Evolutionary conservation across 2,329 filamentous ascomycete species (phyloP).

Genomic region (Davidsoniella virescens): DNA sequence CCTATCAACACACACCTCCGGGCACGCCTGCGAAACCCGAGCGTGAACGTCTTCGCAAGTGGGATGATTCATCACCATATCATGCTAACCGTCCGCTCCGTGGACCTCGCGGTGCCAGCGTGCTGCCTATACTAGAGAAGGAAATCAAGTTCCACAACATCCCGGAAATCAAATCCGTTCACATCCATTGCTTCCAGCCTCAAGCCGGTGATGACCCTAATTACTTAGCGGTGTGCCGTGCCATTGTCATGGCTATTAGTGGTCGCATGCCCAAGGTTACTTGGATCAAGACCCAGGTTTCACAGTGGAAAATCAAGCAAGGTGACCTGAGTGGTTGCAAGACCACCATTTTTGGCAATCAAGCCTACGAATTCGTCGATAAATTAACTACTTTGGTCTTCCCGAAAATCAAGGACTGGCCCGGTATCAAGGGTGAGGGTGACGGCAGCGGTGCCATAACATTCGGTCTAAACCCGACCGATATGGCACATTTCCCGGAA

Average conservation of each 20-base stretch:
- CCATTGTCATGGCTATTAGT: slow-evolving; percentile 72
- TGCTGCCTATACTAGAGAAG: slow-evolving; percentile 54
- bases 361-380: slow-evolving; percentile 78
- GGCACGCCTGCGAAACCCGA: slow-evolving; percentile 42
- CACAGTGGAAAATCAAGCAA: slow-evolving; percentile 57
- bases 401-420: slow-evolving; percentile 93
- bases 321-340: slow-evolving; percentile 63
- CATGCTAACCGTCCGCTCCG: slow-evolving; percentile 79
- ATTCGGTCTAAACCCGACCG: slow-evolving; percentile 61
- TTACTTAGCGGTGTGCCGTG: slow-evolving; percentile 65
- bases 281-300: slow-evolving; percentile 51
- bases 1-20: slow-evolving; percentile 73
- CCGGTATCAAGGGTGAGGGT: slow-evolving; percentile 48
- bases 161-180: slow-evolving; percentile 65
- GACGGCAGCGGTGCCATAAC: slow-evolving; percentile 77
- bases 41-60: slow-evolving; percentile 57
- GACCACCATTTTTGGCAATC: slow-evolving; percentile 58
- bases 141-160: slow-evolving; percentile 70
- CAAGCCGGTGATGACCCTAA: slow-evolving; percentile 53
- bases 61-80: slow-evolving; percentile 86
- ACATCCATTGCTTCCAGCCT: slow-evolving; percentile 61
- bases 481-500: slow-evolving; percentile 77
- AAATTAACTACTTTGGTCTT: slow-evolving; percentile 82
- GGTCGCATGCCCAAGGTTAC: slow-evolving; percentile 58
- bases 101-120: slow-evolving; percentile 61